Percentiles rank a stretch among this genome's conserved stretches.
Evolutionary conservation across 768 basidiomycete species (phyloP).

Genomic region (Leccinum variicolor): DNA sequence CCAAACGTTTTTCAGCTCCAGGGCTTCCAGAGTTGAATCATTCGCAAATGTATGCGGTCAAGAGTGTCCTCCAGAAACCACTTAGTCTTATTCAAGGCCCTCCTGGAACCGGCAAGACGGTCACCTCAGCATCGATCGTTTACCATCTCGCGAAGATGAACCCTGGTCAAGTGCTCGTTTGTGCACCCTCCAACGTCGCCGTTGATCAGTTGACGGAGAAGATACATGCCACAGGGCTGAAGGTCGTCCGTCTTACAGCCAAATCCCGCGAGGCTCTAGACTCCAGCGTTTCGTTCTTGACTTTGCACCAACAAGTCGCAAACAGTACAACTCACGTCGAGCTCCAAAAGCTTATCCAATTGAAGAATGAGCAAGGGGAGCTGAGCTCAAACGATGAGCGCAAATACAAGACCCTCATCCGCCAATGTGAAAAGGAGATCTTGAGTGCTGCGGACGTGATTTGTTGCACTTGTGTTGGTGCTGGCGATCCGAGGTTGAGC

Average conservation of each 20-base stretch:
- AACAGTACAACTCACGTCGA: constrained; percentile 96
- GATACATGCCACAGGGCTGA: constrained; percentile 97
- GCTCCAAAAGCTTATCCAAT: constrained; percentile 94
- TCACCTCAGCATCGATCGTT: constrained; percentile 98
- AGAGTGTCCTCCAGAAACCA: constrained; percentile 97
- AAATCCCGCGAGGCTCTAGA: constrained; percentile 98
- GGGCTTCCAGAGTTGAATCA: constrained; percentile 98
- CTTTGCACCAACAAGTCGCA: constrained; percentile 95
- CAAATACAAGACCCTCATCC: constrained; percentile 94
- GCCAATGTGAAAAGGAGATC: constrained; percentile 98
- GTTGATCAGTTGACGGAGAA: constrained; percentile 99
- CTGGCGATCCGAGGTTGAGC: constrained; percentile 92
- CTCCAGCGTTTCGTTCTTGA: constrained; percentile 91
- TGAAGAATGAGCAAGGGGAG: constrained; percentile 98
- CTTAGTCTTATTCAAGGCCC: constrained; percentile 97
- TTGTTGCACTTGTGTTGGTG: constrained; percentile 97
- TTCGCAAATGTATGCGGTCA: constrained; percentile 99
- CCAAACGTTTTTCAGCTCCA: constrained; percentile 95
- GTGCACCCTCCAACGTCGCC: constrained; percentile 98
- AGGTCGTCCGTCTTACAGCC: constrained; percentile 96
- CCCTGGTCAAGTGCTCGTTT: constrained; percentile 97
- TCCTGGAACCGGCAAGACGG: constrained; percentile 98
- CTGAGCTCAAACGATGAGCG: constrained; percentile 94
- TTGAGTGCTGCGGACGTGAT: constrained; percentile 94
- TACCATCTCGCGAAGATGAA: constrained; percentile 99